Conservation (phyloP, 208 protist species). For the Trypanosoma congolense region DNA sequence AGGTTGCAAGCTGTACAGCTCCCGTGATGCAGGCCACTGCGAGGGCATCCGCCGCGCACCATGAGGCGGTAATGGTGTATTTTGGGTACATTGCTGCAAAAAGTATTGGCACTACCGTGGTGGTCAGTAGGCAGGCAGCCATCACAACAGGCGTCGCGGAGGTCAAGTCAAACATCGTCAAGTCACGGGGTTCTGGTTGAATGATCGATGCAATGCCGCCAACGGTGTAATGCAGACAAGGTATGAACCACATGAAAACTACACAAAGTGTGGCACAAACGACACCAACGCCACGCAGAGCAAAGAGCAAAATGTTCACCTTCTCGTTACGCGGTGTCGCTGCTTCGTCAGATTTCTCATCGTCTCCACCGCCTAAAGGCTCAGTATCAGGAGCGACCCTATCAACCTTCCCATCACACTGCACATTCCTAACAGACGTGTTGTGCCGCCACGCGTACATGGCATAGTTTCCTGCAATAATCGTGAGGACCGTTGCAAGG, state of each 20-base stretch:
- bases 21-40: constrained; percentile 83
- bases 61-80: constrained; percentile 69
- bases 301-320: background rate
- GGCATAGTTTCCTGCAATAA: constrained; percentile 53
- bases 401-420: no score
- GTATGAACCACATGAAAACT: constrained; percentile 29
- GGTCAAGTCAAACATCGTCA: constrained; percentile 24
- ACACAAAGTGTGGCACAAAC: constrained; percentile 19
- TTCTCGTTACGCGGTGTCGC: no score
- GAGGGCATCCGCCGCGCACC: constrained; percentile 87
- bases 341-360: no score
- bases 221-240: constrained; percentile 30
- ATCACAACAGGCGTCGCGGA: constrained; percentile 15
- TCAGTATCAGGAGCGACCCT: no score
- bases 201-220: constrained; percentile 31
- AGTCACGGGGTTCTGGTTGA: constrained; percentile 9
- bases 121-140: constrained; percentile 26
- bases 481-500: constrained; percentile 21
- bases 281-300: background rate
- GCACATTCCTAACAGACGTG: constrained; percentile 28
- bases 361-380: no score
- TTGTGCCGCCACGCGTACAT: constrained; percentile 42
- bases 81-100: constrained; percentile 24
- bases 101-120: constrained; percentile 38
- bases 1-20: constrained; percentile 87